A percentile compares a stretch with the other conserved stretches of the same genome.
Evolutionary conservation across 192 early-diverging fungal genomes (phyloP).

Genomic region (Phycomyces blakesleeanus): DNA sequence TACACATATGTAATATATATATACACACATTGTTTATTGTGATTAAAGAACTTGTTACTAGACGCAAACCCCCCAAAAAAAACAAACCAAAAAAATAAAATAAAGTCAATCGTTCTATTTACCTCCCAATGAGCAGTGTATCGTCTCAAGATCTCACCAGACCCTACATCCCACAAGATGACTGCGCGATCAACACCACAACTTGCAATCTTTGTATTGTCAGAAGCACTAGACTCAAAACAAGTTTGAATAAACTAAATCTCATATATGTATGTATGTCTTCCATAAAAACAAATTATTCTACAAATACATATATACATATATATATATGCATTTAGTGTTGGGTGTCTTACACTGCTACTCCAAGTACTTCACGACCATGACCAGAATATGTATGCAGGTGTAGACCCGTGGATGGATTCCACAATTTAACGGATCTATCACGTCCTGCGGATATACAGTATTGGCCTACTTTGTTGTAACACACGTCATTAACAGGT

Average conservation of each 20-base stretch:
- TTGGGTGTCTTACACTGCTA: constrained; percentile 54
- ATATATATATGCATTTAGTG: background rate
- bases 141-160: constrained; percentile 66
- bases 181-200: constrained; percentile 80
- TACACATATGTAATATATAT: too few species aligned
- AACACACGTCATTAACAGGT: constrained; percentile 62
- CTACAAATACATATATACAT: too few species aligned
- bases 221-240: constrained; percentile 46
- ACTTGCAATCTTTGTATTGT: constrained; percentile 69
- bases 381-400: constrained; percentile 84
- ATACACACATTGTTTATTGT: background rate
- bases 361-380: constrained; percentile 74
- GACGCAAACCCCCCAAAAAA: too few species aligned
- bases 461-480: constrained; percentile 76
- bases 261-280: too few species aligned
- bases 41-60: too few species aligned
- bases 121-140: constrained; percentile 78
- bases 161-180: constrained; percentile 83
- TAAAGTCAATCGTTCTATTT: too few species aligned
- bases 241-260: too few species aligned
- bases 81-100: too few species aligned
- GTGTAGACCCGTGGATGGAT: constrained; percentile 58
- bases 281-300: too few species aligned
- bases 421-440: constrained; percentile 66
- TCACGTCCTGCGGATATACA: constrained; percentile 78